Evolutionary conservation across 768 basidiomycete species (phyloP).

Genomic region (Xerocomellus dryophilus): DNA sequence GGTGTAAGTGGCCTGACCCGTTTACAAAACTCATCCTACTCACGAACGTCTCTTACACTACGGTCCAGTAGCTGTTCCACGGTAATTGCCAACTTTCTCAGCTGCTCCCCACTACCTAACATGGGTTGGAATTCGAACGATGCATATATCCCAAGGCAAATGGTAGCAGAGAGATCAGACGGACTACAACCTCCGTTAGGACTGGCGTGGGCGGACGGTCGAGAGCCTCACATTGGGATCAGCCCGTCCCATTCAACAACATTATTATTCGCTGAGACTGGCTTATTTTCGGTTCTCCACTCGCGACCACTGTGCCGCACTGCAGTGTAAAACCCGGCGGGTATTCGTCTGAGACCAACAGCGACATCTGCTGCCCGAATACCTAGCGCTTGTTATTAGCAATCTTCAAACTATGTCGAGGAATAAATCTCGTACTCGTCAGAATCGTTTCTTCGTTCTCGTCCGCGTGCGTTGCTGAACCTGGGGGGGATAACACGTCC

Average conservation of each 20-base stretch:
- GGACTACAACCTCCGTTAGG: neutral
- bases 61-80: neutral
- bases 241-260: neutral
- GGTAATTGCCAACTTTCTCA: neutral
- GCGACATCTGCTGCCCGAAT: neutral
- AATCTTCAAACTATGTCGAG: neutral
- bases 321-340: neutral
- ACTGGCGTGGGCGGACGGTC: neutral
- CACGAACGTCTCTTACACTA: neutral
- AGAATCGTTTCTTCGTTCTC: neutral
- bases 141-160: neutral
- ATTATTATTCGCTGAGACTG: neutral
- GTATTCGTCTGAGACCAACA: neutral
- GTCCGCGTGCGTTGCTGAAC: neutral
- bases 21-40: neutral
- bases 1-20: neutral
- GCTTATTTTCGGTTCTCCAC: neutral
- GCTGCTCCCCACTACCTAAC: neutral
- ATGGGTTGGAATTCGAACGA: conserved; percentile 6
- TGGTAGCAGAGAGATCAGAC: neutral
- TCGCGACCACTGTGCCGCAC: neutral
- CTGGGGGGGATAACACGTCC: too few species aligned
- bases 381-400: neutral
- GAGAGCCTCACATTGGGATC: neutral
- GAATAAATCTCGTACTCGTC: neutral